Conservation (phyloP, 768 basidiomycete species). For the Gelatoporia subvermispora region DNA sequence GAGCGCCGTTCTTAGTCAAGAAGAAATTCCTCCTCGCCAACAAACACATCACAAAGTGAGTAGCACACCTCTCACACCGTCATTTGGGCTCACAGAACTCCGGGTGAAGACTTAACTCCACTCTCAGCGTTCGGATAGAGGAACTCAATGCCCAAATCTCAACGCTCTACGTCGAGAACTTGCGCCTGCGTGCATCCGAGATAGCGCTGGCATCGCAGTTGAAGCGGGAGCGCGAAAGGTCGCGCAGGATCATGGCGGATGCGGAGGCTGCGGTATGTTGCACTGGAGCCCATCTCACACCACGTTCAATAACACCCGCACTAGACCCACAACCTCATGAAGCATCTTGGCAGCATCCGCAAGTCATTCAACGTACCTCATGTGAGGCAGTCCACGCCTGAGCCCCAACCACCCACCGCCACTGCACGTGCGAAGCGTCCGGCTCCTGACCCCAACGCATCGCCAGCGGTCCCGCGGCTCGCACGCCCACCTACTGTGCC, state of each 20-base stretch:
- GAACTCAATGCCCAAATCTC: constrained; percentile 82
- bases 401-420: constrained; percentile 38
- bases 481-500: constrained; percentile 65
- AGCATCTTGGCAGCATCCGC: constrained; percentile 61
- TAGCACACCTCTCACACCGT: constrained; percentile 4
- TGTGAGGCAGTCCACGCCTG: constrained; percentile 15
- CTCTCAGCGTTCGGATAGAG: constrained; percentile 77
- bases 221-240: constrained; percentile 77
- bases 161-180: constrained; percentile 77
- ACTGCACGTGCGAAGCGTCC: constrained; percentile 49
- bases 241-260: constrained; percentile 64
- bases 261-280: constrained; percentile 65
- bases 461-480: constrained; percentile 50
- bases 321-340: constrained; percentile 40
- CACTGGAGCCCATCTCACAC: background rate
- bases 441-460: constrained; percentile 34
- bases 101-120: constrained; percentile 67
- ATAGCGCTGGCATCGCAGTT: constrained; percentile 71
- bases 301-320: background rate
- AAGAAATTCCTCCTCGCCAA: constrained; percentile 89
- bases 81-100: background rate
- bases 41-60: constrained; percentile 87
- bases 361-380: constrained; percentile 49
- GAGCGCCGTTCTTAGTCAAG: constrained; percentile 55
- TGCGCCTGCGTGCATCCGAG: constrained; percentile 75